Base-by-base conservation (phyloP, 1,284 basidiomycete species). In the Agroathelia rolfsii region DNA sequence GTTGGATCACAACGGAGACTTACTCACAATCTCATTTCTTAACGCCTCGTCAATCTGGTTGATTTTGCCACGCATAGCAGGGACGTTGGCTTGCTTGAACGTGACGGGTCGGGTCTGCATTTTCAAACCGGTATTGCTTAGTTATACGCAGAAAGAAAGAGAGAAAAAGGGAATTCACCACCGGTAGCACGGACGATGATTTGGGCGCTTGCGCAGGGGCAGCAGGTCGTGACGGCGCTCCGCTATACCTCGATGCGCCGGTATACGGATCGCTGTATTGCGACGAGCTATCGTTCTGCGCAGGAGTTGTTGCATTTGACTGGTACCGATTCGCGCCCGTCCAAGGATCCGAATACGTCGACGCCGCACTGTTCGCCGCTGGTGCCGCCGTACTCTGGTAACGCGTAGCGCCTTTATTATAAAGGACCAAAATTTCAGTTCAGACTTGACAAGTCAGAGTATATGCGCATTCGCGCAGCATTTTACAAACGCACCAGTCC, bases 41-140 rank as follows among this genome's bases (percentile, higher is more conserved):
- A 90, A 60, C 17, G 62, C 71, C 24, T 80, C 75, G 49, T 93
- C 77, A 36, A 96, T 76, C 50, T 94, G 81, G 32, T 70, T 64
- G 14, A 96, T 55, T 59, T 97, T 97, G 22, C 66, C 66, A 48
- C 78, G 79, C 66, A 94, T 89, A 3, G 88, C 87, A 9, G 64
- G 50, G n/a, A 95, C 69, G 52, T 94, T 96, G 10, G 82, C 85
- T 60, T 88, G 82, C 42, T 82, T 84, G 66, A 96, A 95, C 1
- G 69, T 63, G 18, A 92, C 66, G 27, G 66, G 64, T 22, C 66
- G 71, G 30, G 60, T 55, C 74, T 74, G 45, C n/a, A 11, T 32
- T n/a, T 13, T 38, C 10, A 3, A 26, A 28, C 32, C 8, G 17
- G 28, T n/a, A n/a, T n/a, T n/a, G n/a, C n/a, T n/a, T n/a, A n/a